Evolutionary conservation across 2,329 filamentous ascomycete species (phyloP).

Genomic region (Hymenoscyphus scutula): DNA sequence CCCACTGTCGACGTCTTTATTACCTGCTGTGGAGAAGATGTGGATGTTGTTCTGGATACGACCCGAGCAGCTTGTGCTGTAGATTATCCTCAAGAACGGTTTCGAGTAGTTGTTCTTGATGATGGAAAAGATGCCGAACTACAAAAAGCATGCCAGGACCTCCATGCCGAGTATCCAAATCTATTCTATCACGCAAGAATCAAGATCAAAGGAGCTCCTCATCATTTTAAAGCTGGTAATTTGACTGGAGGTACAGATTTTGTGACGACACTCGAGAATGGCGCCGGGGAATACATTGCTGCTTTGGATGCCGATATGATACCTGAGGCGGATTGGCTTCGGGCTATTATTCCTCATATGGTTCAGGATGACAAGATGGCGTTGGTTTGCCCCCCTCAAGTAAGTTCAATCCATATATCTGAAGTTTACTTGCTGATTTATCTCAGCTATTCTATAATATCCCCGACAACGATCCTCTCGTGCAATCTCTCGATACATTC

Average conservation of each 20-base stretch:
- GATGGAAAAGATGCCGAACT: slow-evolving; percentile 50
- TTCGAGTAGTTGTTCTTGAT: slow-evolving; percentile 55
- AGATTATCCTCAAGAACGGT: slow-evolving; percentile 53
- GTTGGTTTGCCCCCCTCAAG: slow-evolving; percentile 57
- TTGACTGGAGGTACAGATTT: slow-evolving; percentile 58
- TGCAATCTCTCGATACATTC: slow-evolving; percentile 54
- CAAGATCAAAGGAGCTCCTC: slow-evolving; percentile 35
- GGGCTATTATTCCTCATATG: slow-evolving; percentile 57
- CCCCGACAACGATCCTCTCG: slow-evolving; percentile 56
- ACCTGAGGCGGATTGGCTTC: slow-evolving; percentile 58
- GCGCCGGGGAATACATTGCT: slow-evolving; percentile 58
- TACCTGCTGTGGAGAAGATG: slow-evolving; percentile 56
- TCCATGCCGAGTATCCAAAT: slow-evolving; percentile 45
- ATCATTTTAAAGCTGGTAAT: slow-evolving; percentile 65
- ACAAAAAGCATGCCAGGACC: slow-evolving; percentile 38
- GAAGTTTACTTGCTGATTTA: slow-evolving; percentile 4
- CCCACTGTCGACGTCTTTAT: slow-evolving; percentile 57
- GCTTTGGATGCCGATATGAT: slow-evolving; percentile 69
- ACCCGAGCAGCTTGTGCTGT: slow-evolving; percentile 52
- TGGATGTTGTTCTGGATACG: slow-evolving; percentile 56
- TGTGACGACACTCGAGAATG: slow-evolving; percentile 50
- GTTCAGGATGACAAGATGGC: slow-evolving; percentile 55
- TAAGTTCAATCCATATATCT: slow-evolving; percentile 15
- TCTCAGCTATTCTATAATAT: slow-evolving; percentile 58
- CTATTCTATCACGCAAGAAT: slow-evolving; percentile 49